Evolutionary conservation across 352 stramenopile genomes (phyloP), one percentile per base, ranked within the genome.

Genomic region (Globisporangium polare): DNA sequence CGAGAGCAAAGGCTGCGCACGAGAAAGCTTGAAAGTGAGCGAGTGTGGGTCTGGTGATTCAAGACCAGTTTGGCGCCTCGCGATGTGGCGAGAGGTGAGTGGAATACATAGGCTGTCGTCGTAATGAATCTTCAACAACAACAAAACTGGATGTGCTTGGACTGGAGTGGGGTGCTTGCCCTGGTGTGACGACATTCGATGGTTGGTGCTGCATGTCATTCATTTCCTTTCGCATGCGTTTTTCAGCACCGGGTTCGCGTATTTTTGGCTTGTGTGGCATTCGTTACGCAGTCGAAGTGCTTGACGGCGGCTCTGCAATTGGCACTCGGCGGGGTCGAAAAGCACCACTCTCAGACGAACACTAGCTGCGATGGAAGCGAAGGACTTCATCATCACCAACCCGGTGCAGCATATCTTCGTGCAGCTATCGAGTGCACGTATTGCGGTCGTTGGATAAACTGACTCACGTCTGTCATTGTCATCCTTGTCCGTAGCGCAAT

Each of bases 321-420:
- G 17, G 8, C n/a, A 5, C 26, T 37, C 13, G 3, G 27, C 49
- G 15, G 2, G 37, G 5, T 43, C 37, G 12, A 18, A 37, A 39
- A 37, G 10, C 5, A 27, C 12, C 3, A 18, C 49, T 54, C 27
- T 15, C 29, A 54, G 15, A 35, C 27, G n/a, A 4, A 26, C 18
- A 45, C 46, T 60, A 61, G 9, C 35, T 24, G 10, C 73, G 64
- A 83, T 89, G 71, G 75, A 89, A 46, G 66, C 77, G 5, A 83
- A 83, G 60, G 77, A 86, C 62, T 89, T 86, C 35, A 53, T 80
- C 47, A 74, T 79, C 53, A 59, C 73, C 13, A 89, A 87, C 61
- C 69, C 71, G 53, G 75, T 86, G 52, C 1, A 9, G 26, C 68
- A 47, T 33, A 13, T 27, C 5, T 31, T 2, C 17, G 33, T 39